phyloP scores from a whole-genome alignment of 2,329 filamentous ascomycete genomes.

The Calonectria pseudoreteaudii region DNA sequence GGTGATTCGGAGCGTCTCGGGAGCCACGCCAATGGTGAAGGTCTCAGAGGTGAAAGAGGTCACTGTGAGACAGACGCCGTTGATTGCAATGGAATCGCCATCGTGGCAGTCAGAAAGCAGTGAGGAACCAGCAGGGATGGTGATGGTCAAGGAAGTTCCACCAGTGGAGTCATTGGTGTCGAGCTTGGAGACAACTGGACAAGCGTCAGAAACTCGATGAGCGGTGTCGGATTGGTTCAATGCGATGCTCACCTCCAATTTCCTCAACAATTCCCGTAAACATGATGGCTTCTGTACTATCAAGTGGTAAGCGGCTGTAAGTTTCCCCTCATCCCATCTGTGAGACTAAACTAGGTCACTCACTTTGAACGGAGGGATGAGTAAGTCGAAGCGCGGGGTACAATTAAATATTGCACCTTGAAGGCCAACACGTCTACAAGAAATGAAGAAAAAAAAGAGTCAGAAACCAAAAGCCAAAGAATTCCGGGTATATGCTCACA shows the following conservation, averaged over 20 bases:
- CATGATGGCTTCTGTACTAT: conserved; percentile 65
- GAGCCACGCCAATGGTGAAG: conserved; percentile 95
- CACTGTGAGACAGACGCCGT: conserved; percentile 95
- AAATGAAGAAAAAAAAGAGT: background rate
- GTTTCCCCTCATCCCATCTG: background rate
- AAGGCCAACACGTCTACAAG: background rate
- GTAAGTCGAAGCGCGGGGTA: background rate
- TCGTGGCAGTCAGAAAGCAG: conserved; percentile 87
- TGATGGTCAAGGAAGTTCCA: conserved; percentile 91
- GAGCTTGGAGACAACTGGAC: conserved; percentile 84
- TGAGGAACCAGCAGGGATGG: conserved; percentile 71
- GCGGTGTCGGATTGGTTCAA: background rate
- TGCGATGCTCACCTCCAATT: conserved; percentile 80
- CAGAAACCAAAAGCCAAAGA: background rate
- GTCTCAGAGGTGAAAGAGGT: conserved; percentile 64
- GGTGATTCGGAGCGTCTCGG: conserved; percentile 94
- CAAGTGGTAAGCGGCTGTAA: background rate
- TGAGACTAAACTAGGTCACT: background rate
- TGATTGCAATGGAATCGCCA: conserved; percentile 94
- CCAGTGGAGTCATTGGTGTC: conserved; percentile 84
- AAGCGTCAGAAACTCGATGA: conserved; percentile 36
- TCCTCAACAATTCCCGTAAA: conserved; percentile 96
- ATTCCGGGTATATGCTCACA: background rate
- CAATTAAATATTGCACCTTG: background rate
- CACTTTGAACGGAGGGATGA: background rate